phyloP scores from a whole-genome alignment of 2,329 filamentous ascomycete species.

The Penicillium sp. region DNA sequence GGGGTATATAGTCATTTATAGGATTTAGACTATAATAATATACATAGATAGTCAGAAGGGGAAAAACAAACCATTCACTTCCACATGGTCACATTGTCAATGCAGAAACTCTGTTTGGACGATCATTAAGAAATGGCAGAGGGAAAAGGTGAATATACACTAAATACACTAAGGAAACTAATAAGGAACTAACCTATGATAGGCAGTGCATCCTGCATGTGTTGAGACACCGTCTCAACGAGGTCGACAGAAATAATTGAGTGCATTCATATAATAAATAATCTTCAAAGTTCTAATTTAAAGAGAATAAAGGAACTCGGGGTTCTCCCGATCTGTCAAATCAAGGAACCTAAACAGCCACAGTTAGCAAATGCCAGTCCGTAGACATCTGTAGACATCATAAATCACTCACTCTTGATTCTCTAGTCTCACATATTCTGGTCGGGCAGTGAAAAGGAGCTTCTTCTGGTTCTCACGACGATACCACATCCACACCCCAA shows the following conservation, averaged over 20 bases:
- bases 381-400: too few relatives aligned
- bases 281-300: neutral
- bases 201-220: neutral
- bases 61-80: too few relatives aligned
- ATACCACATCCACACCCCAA: conserved; percentile 58
- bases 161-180: neutral
- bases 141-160: neutral
- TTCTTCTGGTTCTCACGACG: conserved; percentile 53
- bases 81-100: neutral
- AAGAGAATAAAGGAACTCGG: conserved; percentile 53
- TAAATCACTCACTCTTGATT: conserved; percentile 52
- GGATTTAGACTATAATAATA: neutral
- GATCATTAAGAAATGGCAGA: neutral
- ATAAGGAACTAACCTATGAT: neutral
- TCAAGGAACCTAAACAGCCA: conserved; percentile 43
- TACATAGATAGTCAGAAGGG: neutral
- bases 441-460: conserved; percentile 42
- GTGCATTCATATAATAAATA: neutral
- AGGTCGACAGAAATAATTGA: neutral
- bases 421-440: conserved; percentile 53
- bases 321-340: conserved; percentile 58
- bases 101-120: neutral
- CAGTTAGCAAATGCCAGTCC: neutral
- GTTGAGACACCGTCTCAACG: conserved; percentile 5
- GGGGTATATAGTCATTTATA: neutral